Conservation (phyloP, 2,329 filamentous ascomycete genomes). For the Phyllosticta capitalensis region DNA sequence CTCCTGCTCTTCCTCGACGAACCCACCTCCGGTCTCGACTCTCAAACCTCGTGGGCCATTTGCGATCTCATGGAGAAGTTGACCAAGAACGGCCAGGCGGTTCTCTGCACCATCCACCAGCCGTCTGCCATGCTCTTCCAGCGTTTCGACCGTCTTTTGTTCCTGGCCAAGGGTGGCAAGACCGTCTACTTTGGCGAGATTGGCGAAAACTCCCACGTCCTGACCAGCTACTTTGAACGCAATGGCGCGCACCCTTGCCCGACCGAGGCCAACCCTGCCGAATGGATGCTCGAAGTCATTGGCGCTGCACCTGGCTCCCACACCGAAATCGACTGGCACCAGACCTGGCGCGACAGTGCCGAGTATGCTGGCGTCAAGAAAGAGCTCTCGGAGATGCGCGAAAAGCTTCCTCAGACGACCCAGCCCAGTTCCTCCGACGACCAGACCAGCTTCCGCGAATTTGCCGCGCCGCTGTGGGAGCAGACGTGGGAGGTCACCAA, state of each 20-base stretch:
- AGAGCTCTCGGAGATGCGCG: slow-evolving; percentile 38
- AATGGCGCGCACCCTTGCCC: slow-evolving; percentile 59
- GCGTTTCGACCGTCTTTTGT: slow-evolving; percentile 67
- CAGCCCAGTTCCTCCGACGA: slow-evolving; percentile 31
- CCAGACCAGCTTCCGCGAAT: slow-evolving; percentile 59
- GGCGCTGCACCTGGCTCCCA: slow-evolving; percentile 41
- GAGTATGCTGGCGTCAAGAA: slow-evolving; percentile 37
- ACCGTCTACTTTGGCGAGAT: slow-evolving; percentile 72
- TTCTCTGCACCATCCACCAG: slow-evolving; percentile 63
- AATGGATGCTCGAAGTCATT: slow-evolving; percentile 62
- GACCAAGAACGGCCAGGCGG: slow-evolving; percentile 49
- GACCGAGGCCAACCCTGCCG: slow-evolving; percentile 64
- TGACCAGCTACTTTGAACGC: slow-evolving; percentile 65
- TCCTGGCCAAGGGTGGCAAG: slow-evolving; percentile 61
- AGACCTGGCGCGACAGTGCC: slow-evolving; percentile 39
- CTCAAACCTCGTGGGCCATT: slow-evolving; percentile 20
- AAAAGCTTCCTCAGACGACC: slow-evolving; percentile 27
- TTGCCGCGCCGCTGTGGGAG: slow-evolving; percentile 62
- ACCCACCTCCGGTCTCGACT: slow-evolving; percentile 61
- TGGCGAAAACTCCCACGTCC: slow-evolving; percentile 53
- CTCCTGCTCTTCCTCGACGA: slow-evolving; percentile 65
- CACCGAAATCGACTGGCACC: slow-evolving; percentile 43
- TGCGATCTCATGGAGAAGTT: slow-evolving; percentile 14
- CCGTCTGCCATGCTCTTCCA: slow-evolving; percentile 85
- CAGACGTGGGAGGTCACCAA: slow-evolving; percentile 60